These are phyloP conservation scores for Cyclocybe aegerita DNA, from an alignment of 768 basidiomycete species.

Conservation along the genomic window DNA sequence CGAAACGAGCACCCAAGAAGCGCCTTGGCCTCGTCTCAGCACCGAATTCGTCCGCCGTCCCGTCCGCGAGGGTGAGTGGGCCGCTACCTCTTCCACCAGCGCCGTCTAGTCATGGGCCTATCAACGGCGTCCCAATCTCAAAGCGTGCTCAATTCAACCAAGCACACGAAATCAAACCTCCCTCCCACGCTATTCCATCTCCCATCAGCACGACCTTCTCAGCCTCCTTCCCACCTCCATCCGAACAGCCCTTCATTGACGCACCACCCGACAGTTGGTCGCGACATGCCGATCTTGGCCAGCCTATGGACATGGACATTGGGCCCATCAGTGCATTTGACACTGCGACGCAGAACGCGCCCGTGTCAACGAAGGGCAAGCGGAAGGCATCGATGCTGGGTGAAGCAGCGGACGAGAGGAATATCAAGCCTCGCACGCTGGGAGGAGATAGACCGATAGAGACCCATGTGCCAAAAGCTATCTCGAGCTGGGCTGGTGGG, in stretches of 20 bases:
- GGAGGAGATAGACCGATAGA: constrained; percentile 62
- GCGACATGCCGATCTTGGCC: constrained; percentile 25
- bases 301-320: constrained; percentile 48
- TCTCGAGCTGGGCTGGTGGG: constrained; percentile 31
- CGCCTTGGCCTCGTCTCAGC: constrained; percentile 32
- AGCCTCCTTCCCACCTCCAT: constrained; percentile 44
- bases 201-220: constrained; percentile 16
- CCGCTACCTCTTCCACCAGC: constrained; percentile 20
- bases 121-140: constrained; percentile 23
- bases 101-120: constrained; percentile 14
- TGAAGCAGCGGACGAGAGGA: constrained; percentile 39
- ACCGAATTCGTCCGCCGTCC: constrained; percentile 9
- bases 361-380: constrained; percentile 38
- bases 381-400: constrained; percentile 42
- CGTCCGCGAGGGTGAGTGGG: constrained; percentile 14
- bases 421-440: constrained; percentile 50
- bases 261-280: constrained; percentile 32
- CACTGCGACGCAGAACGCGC: constrained; percentile 28
- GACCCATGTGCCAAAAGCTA: constrained; percentile 53
- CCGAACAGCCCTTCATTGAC: constrained; percentile 47
- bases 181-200: constrained; percentile 10
- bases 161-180: constrained; percentile 22
- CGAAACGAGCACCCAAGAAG: constrained; percentile 70
- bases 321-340: constrained; percentile 52
- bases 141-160: constrained; percentile 36